Base-by-base conservation (phyloP, 2,329 filamentous ascomycete genomes). In the Aspergillus fijiensis region DNA sequence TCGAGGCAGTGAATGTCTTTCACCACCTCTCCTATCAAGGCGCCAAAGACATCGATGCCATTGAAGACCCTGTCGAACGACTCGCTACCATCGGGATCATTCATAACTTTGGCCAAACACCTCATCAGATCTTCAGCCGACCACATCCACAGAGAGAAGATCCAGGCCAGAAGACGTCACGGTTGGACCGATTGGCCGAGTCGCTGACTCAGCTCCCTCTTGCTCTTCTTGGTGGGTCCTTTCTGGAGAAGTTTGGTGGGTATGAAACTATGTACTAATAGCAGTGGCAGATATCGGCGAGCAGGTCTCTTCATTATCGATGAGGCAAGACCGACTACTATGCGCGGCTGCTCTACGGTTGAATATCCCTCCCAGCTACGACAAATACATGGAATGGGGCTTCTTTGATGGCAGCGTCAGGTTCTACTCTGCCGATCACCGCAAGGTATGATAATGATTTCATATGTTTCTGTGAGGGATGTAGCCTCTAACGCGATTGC, bases 61-160 rank as follows among this genome's bases (percentile, higher is more conserved):
- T 99, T 61, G 87, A 89, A 7, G 94, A 98, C 71, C 89, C 91
- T 0, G 87, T 94, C 58, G 93, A 98, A 75, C 85, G 92, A 49
- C 82, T 92, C 6, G 91, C 94, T 5, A 94, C 92, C 0, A 97
- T 96, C 57, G 92, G 92, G 35, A 96, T 97, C 67, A 98, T 99
- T 68, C 94, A 99, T 76, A 98, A 98, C 69, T 99, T 99, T 75
- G 95, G 95, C 0, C 95, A 99, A 74, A 99, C 96, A 1, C 95
- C 96, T 1, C 90, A 96, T 68, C 96, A 99, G 74, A 89, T 98
- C 16, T 99, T 98, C 74, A 85, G 87, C 49, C 89, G 89, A 60
- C 83, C 89, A 12, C 95, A 99, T 74, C 88, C 90, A 3, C 79
- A 85, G n/a, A 85, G 89, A 14, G 92, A 96, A 65, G 84, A 90